Evolutionary conservation across 139 green algal genomes (phyloP).

Genomic region (Eudorina sp.): DNA sequence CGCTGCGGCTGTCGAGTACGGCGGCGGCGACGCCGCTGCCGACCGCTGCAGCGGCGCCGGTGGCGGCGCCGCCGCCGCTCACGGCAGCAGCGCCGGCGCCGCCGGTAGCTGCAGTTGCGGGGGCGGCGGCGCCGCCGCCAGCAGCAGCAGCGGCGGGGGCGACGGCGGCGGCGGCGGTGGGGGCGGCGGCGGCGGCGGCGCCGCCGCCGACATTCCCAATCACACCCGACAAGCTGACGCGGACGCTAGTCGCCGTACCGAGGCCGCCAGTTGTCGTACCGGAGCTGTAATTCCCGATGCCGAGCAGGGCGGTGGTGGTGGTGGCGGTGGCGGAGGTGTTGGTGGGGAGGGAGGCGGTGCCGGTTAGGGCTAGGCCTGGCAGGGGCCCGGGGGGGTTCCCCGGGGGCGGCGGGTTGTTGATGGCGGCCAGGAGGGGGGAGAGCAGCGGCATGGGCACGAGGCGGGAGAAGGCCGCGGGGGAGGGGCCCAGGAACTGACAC

Average conservation of each 20-base stretch:
- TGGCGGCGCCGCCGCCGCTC: not conserved
- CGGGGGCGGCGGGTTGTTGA: not conserved
- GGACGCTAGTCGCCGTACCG: too few relatives aligned
- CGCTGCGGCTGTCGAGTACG: slow-evolving; percentile 5
- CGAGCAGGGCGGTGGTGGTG: not conserved
- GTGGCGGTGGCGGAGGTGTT: not conserved
- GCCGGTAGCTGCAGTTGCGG: not conserved
- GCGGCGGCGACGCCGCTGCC: not conserved
- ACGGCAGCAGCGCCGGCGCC: not conserved
- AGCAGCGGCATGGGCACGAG: slow-evolving; percentile 6
- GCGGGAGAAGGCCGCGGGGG: not conserved
- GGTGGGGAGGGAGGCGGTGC: not conserved
- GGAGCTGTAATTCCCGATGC: too few relatives aligned
- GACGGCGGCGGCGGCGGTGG: too few relatives aligned
- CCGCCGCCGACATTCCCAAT: too few relatives aligned
- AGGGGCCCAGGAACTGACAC: slow-evolving; percentile 36
- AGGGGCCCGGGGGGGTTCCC: too few relatives aligned
- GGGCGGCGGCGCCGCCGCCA: not conserved
- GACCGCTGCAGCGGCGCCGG: not conserved
- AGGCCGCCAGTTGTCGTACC: too few relatives aligned
- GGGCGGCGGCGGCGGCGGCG: too few relatives aligned
- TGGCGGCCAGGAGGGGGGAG: not conserved
- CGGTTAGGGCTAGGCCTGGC: not conserved
- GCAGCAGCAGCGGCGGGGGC: not conserved
- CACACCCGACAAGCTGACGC: too few relatives aligned